Conservation (phyloP, 2,329 filamentous ascomycete species). For the Neofusicoccum laricinum region DNA sequence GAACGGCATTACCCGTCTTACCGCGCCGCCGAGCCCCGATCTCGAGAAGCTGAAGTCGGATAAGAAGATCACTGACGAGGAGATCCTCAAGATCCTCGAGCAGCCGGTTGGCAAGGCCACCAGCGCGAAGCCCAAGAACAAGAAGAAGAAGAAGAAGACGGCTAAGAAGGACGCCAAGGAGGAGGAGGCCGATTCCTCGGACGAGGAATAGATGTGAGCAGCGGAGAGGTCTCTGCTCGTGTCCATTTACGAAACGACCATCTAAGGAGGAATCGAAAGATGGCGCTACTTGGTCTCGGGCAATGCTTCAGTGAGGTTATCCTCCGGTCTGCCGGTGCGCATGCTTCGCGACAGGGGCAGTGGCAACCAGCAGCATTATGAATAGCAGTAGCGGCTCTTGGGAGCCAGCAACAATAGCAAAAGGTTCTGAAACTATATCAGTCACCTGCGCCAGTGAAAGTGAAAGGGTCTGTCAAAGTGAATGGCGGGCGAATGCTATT, state of each 20-base stretch:
- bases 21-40: slow-evolving; percentile 72
- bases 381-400: slow-evolving; percentile 4
- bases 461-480: background rate
- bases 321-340: background rate
- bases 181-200: slow-evolving; percentile 38
- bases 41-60: slow-evolving; percentile 83
- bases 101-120: slow-evolving; percentile 68
- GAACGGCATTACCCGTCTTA: slow-evolving; percentile 87
- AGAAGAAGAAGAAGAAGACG: slow-evolving; percentile 77
- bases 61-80: slow-evolving; percentile 97
- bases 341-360: background rate
- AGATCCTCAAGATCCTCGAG: slow-evolving; percentile 91
- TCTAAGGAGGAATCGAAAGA: background rate
- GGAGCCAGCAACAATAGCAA: slow-evolving; percentile 14
- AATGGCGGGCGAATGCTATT: slow-evolving; percentile 2
- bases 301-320: background rate
- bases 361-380: slow-evolving; percentile 3
- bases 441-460: background rate
- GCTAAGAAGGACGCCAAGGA: slow-evolving; percentile 64
- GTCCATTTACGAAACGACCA: background rate
- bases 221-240: background rate
- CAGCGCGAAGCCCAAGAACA: slow-evolving; percentile 75
- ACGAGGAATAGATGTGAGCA: slow-evolving; percentile 32
- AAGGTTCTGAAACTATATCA: background rate
- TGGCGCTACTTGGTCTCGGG: background rate